Evolutionary conservation across 768 basidiomycete genomes (phyloP).

Genomic region (Boletus reticulatus): DNA sequence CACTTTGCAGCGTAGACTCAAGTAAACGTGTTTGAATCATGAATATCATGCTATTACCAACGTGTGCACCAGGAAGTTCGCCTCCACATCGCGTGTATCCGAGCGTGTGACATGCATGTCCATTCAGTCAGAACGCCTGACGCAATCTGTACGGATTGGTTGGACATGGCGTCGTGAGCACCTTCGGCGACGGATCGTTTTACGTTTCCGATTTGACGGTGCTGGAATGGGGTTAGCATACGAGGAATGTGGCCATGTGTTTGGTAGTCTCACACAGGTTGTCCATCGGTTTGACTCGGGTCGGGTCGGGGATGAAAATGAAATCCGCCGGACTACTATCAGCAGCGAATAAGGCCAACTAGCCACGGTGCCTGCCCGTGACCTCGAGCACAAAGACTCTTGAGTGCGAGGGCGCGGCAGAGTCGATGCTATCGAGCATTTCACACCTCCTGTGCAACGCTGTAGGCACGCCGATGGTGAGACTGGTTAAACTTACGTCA

Average conservation of each 20-base stretch:
- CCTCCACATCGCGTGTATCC: conserved; percentile 98
- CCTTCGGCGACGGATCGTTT: conserved; percentile 97
- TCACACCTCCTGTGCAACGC: conserved; percentile 97
- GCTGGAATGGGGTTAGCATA: conserved; percentile 44
- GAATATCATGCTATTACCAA: not conserved
- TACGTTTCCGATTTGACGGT: conserved; percentile 88
- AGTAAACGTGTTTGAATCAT: not conserved
- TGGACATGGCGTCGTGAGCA: conserved; percentile 84
- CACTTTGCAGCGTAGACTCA: conserved; percentile 93
- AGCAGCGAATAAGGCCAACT: conserved; percentile 85
- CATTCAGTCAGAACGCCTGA: conserved; percentile 86
- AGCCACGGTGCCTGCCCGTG: conserved; percentile 99
- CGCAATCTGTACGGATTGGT: conserved; percentile 88
- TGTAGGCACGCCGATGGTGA: conserved; percentile 96
- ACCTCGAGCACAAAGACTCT: conserved; percentile 98
- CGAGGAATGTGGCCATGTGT: conserved; percentile 24
- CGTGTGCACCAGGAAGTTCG: conserved; percentile 70
- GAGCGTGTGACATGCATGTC: conserved; percentile 97
- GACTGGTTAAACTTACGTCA: conserved; percentile 96
- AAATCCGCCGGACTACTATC: conserved; percentile 88
- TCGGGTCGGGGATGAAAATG: conserved; percentile 96
- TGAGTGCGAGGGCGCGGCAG: conserved; percentile 93
- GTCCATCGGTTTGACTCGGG: conserved; percentile 64
- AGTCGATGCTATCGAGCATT: conserved; percentile 96
- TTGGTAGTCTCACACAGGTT: conserved; percentile 86